These are phyloP conservation scores for Phytophthora colocasiae DNA, from an alignment of 352 stramenopile species.

Conservation along the genomic window DNA sequence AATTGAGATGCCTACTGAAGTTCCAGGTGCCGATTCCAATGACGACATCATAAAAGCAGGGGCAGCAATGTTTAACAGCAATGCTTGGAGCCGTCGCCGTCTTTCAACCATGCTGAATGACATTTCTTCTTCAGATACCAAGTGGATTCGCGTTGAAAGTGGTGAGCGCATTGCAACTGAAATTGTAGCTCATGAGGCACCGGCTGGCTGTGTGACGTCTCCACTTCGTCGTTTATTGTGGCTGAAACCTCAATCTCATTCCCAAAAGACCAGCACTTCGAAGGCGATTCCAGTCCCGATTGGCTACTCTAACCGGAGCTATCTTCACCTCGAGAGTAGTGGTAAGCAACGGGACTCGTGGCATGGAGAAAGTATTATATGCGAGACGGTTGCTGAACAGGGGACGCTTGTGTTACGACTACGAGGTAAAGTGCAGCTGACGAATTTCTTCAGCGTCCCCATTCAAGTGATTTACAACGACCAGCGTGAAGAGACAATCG, in stretches of 20 bases:
- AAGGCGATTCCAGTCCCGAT: slow-evolving; percentile 89
- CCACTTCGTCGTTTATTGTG: slow-evolving; percentile 77
- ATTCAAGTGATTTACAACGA: slow-evolving; percentile 86
- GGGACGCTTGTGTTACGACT: slow-evolving; percentile 83
- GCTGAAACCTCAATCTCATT: slow-evolving; percentile 75
- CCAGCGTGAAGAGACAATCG: slow-evolving; percentile 58
- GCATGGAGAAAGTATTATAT: slow-evolving; percentile 85
- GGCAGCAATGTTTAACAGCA: slow-evolving; percentile 54
- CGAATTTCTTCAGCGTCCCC: slow-evolving; percentile 74
- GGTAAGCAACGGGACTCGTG: slow-evolving; percentile 67
- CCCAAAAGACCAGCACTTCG: slow-evolving; percentile 38
- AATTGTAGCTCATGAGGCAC: slow-evolving; percentile 85
- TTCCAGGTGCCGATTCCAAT: slow-evolving; percentile 47
- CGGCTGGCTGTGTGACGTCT: slow-evolving; percentile 81
- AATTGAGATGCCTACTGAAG: slow-evolving; percentile 63
- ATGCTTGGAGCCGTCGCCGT: slow-evolving; percentile 66
- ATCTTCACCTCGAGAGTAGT: slow-evolving; percentile 80
- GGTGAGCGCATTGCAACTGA: slow-evolving; percentile 74
- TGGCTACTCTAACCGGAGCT: slow-evolving; percentile 87
- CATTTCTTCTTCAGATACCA: slow-evolving; percentile 73
- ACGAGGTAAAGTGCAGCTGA: slow-evolving; percentile 80
- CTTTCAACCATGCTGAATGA: slow-evolving; percentile 81
- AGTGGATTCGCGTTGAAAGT: slow-evolving; percentile 72
- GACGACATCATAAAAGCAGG: slow-evolving; percentile 57
- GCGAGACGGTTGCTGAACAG: slow-evolving; percentile 86